These are phyloP conservation scores for Psilocybe azurescens DNA, from an alignment of 768 basidiomycete species.

Conservation along the genomic window DNA sequence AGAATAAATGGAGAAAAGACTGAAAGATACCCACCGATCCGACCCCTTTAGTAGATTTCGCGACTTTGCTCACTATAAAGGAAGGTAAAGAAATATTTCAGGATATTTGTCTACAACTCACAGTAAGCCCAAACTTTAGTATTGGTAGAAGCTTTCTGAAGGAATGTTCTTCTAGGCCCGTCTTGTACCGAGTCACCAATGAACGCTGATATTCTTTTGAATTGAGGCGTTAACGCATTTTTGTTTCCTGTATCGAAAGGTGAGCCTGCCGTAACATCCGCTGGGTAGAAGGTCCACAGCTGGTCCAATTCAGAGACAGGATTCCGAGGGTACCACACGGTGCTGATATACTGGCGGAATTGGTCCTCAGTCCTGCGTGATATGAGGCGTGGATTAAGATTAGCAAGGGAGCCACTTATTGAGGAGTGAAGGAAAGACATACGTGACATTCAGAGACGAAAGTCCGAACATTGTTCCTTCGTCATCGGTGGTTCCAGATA, in stretches of 20 bases:
- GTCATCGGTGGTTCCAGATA: constrained; percentile 56
- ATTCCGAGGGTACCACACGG: constrained; percentile 22
- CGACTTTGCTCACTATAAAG: constrained; percentile 44
- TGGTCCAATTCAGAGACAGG: constrained; percentile 17
- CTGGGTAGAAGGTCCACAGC: constrained; percentile 29
- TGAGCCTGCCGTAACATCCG: constrained; percentile 46
- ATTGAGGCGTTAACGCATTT: constrained; percentile 50
- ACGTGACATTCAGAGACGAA: constrained; percentile 51
- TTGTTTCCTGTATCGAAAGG: constrained; percentile 50
- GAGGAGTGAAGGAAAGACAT: constrained; percentile 9
- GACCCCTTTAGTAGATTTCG: constrained; percentile 41
- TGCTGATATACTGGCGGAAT: constrained; percentile 25
- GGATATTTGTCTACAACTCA: constrained; percentile 28
- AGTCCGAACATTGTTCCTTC: constrained; percentile 58
- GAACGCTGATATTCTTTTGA: constrained; percentile 55
- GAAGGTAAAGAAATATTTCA: not conserved
- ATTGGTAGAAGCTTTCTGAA: constrained; percentile 41
- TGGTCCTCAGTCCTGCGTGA: constrained; percentile 25
- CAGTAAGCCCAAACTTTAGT: constrained; percentile 49
- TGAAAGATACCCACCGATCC: constrained; percentile 42
- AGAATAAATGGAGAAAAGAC: not conserved
- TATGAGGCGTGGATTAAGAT: not conserved
- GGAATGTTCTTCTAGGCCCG: constrained; percentile 53
- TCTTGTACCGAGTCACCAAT: constrained; percentile 57
- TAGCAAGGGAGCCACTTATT: not conserved